Base-by-base conservation (phyloP, 306 rosid species). In the Vigna mungo region DNA sequence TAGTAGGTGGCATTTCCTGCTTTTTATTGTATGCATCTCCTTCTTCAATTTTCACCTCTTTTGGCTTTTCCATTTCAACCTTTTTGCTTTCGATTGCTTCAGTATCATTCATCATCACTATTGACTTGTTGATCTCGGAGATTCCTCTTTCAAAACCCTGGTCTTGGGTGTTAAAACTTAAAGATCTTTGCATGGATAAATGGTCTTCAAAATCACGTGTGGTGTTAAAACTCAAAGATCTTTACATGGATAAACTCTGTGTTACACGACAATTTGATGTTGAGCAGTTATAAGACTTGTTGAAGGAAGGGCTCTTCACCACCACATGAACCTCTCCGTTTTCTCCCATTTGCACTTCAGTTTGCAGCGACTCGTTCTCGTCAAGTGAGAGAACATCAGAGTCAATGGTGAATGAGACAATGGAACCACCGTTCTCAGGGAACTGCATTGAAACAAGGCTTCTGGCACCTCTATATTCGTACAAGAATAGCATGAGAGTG, bases 401-500 rank as follows among this genome's bases (percentile, higher is more conserved):
- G 9, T 89, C 91, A 5, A 91, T 90, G 6, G 78, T 70, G 75
- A 91, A 76, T 0, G 97, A 88, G 1, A 89, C 82, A 7, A 91
- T 88, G 6, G 92, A 88, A 13, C 84, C 90, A 0, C 91, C 97
- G 0, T 92, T 89, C 23, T 85, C 85, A 0, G 93, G 95, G 39
- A 92, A 92, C 75, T 89, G 91, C 82, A 85, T 90, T 0, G 87
- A 27, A 15, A 89, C 81, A 17, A 89, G 83, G 32, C 84, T 91
- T 83, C 75, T 92, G 1, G 97, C 97, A 3, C 88, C 94, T 56
- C 93, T 69, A 58, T 86, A 92, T 74, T 92, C 97, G 53, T 85
- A 89, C 87, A 92, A 43, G 78, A 88, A 63, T 4, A 92, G 79
- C 91, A 89, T 82, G 12, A 92, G 71, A 27, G 94, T 88, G 65